These are phyloP conservation scores for Auricularia cornea DNA, from an alignment of 768 basidiomycete species.

Conservation along the genomic window DNA sequence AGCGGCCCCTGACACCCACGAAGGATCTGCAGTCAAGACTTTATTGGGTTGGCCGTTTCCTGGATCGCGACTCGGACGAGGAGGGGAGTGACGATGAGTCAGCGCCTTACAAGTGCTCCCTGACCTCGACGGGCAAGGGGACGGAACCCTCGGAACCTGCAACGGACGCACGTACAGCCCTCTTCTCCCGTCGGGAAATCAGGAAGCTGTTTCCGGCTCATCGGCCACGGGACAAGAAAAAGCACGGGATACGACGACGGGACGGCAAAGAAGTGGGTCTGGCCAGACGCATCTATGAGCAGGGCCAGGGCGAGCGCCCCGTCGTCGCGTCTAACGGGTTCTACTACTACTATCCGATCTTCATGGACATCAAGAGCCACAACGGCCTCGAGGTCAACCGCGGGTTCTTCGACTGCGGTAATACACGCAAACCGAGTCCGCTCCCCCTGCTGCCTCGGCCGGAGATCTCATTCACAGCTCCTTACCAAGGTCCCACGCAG, in stretches of 20 bases:
- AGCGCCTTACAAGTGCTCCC: neutral
- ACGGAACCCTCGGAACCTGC: neutral
- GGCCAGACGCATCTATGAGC: conserved; percentile 56
- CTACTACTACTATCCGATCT: conserved; percentile 75
- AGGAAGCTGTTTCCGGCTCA: conserved; percentile 49
- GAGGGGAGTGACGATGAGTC: conserved; percentile 10
- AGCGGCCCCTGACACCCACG: conserved; percentile 22
- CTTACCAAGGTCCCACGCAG: too few relatives aligned
- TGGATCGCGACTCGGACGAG: conserved; percentile 58
- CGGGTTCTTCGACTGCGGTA: conserved; percentile 52
- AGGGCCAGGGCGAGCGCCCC: conserved; percentile 58
- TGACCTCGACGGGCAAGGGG: neutral
- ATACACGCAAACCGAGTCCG: neutral
- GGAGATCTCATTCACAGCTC: neutral
- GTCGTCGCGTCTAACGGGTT: conserved; percentile 80
- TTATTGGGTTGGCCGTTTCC: conserved; percentile 58
- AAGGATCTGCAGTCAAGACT: conserved; percentile 51
- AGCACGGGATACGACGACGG: conserved; percentile 19
- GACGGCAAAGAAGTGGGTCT: conserved; percentile 41
- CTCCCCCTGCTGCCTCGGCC: neutral
- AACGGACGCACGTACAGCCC: conserved; percentile 37
- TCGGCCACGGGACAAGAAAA: conserved; percentile 24
- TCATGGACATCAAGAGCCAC: conserved; percentile 61
- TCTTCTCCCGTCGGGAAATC: conserved; percentile 64
- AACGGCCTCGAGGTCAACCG: conserved; percentile 70